Base-by-base conservation (phyloP, 352 stramenopile species). In the Elongisporangium anandrum region DNA sequence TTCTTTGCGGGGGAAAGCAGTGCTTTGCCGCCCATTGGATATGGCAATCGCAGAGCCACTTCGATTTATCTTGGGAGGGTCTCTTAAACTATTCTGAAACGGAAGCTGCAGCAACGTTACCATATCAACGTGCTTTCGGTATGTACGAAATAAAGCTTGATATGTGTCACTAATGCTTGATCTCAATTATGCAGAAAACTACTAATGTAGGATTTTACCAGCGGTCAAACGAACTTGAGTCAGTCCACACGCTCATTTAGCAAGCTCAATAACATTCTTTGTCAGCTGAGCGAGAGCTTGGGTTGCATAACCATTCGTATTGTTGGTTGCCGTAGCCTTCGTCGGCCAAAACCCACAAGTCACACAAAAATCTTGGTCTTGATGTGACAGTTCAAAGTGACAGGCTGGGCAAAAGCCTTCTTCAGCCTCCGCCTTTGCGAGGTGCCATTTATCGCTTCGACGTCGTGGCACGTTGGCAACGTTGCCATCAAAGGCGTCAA, bases 311-410 rank as follows among this genome's bases (percentile, higher is more conserved):
- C 79, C 77, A 29, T 80, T 60, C 1, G 59, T 61, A 54, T 88
- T 65, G 57, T 92, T 92, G 1, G 76, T 85, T 0, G 63, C 64
- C 2, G 80, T 87, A 16, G 72, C 50, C 22, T 66, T 75, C 19
- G 80, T 81, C 7, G 82, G 82, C 82, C 82, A 92, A 39, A 75
- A 86, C 12, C 75, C 75, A 50, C 83, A 92, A 47, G 79, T 90
- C 22, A 77, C 62, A 26, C 74, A 84, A 56, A 81, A 84, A 60
- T 81, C 74, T 41, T 84, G 72, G 12, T 72, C 70, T 12, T 50
- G 38, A 48, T 76, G 72, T 8, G 72, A 75, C 7, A 84, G 56
- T 55, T 77, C 66, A 54, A 84, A 84, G n/a, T 57, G 50, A 23
- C 74, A 84, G 5, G 66, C 64, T 4, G 74, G 74, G 53, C 74